phyloP scores from a whole-genome alignment of 2,329 filamentous ascomycete genomes.

The Aspergillus tanneri region DNA sequence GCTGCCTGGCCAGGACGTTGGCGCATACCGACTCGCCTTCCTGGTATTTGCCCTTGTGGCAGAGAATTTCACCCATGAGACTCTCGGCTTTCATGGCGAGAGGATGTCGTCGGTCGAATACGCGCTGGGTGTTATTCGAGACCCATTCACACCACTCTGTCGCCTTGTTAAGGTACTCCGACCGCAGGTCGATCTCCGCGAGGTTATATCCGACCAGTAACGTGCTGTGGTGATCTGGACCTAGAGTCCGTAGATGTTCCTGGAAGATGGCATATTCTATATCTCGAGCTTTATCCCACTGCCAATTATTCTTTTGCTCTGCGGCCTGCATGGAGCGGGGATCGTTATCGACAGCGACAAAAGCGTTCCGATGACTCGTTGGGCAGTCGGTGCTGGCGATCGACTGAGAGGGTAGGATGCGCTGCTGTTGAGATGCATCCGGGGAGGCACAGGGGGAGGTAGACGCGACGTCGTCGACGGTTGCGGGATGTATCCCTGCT shows the following conservation, averaged over 20 bases:
- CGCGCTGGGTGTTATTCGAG: slow-evolving; percentile 26
- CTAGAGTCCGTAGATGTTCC: slow-evolving; percentile 29
- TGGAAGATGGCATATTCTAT: slow-evolving; percentile 33
- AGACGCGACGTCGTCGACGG: slow-evolving; percentile 16
- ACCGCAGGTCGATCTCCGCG: slow-evolving; percentile 29
- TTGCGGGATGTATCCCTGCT: slow-evolving; percentile 32
- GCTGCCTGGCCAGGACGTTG: slow-evolving; percentile 33
- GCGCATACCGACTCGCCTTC: slow-evolving; percentile 33
- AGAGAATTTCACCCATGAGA: slow-evolving; percentile 29
- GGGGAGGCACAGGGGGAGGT: slow-evolving; percentile 29
- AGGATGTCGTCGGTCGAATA: slow-evolving; percentile 27
- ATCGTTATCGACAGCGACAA: slow-evolving; percentile 28
- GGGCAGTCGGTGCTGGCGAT: slow-evolving; percentile 12
- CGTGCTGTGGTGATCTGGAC: slow-evolving; percentile 31
- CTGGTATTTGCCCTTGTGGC: slow-evolving; percentile 25
- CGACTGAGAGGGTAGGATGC: slow-evolving; percentile 22
- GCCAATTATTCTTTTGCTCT: slow-evolving; percentile 27
- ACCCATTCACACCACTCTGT: slow-evolving; percentile 34
- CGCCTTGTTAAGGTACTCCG: slow-evolving; percentile 26
- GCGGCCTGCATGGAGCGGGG: slow-evolving; percentile 28
- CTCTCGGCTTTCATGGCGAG: slow-evolving; percentile 32
- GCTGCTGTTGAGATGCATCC: slow-evolving; percentile 31
- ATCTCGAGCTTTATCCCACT: slow-evolving; percentile 31
- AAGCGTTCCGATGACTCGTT: slow-evolving; percentile 20
- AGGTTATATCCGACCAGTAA: slow-evolving; percentile 28